A percentile compares a stretch with the other conserved stretches of the same genome.
Conservation (phyloP, 495 filamentous ascomycete species). For the Aspergillus conjunctus region DNA sequence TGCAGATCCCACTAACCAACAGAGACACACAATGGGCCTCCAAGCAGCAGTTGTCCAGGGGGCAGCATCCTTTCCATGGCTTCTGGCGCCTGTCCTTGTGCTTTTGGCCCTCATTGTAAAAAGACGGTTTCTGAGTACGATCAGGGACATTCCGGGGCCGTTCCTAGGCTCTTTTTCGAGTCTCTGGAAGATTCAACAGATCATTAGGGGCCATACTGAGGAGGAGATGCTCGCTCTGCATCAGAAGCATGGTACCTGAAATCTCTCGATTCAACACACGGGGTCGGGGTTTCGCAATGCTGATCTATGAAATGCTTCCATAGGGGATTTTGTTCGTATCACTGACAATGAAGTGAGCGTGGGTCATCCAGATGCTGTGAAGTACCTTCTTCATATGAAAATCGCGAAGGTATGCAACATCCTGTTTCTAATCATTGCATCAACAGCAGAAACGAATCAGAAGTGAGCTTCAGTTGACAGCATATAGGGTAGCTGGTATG, state of each 20-base stretch:
- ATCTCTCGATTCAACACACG: neutral
- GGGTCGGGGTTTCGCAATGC: neutral
- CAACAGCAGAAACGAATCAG: neutral
- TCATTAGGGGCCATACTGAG: conserved; percentile 43
- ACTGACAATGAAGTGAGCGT: conserved; percentile 51
- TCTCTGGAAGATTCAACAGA: conserved; percentile 43
- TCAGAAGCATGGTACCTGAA: conserved; percentile 42
- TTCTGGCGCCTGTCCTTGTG: neutral
- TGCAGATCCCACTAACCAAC: neutral
- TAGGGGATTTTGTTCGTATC: conserved; percentile 51
- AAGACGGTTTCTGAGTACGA: conserved; percentile 28
- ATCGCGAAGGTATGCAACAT: conserved; percentile 29
- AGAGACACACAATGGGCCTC: neutral
- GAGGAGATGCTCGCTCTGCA: conserved; percentile 37
- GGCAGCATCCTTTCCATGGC: neutral
- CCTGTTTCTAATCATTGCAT: neutral
- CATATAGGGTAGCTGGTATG: conserved; percentile 34
- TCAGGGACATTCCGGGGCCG: conserved; percentile 43
- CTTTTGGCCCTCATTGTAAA: neutral
- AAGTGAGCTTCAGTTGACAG: neutral
- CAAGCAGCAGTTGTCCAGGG: neutral
- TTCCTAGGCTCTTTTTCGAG: conserved; percentile 43
- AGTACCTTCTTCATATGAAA: conserved; percentile 31
- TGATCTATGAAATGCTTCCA: neutral
- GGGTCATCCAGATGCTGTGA: conserved; percentile 47